These are phyloP conservation scores for Russula sp. DNA, from an alignment of 768 basidiomycete species.

Conservation along the genomic window DNA sequence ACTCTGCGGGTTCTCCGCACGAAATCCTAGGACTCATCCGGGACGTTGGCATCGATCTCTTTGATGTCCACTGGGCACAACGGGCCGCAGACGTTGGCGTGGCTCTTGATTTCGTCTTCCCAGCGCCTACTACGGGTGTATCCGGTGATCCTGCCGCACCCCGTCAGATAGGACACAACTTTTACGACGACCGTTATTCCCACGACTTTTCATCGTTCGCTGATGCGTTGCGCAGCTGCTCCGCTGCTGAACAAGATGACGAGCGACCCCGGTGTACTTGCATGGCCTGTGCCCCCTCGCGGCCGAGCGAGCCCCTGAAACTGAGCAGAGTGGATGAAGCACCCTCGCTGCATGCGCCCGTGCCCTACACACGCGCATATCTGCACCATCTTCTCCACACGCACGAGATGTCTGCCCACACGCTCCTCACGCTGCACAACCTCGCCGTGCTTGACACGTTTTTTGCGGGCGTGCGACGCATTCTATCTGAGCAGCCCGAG, in stretches of 20 bases:
- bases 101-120: conserved; percentile 75
- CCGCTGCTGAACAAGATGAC: conserved; percentile 28
- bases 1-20: conserved; percentile 53
- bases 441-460: conserved; percentile 59
- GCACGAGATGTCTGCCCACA: conserved; percentile 85
- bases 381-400: conserved; percentile 80
- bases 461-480: conserved; percentile 47
- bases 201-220: conserved; percentile 55
- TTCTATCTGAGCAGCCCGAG: conserved; percentile 23
- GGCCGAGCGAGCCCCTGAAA: conserved; percentile 11
- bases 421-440: conserved; percentile 71
- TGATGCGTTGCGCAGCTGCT: conserved; percentile 35
- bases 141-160: conserved; percentile 21
- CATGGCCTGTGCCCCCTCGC: conserved; percentile 26
- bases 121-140: conserved; percentile 26
- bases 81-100: conserved; percentile 61
- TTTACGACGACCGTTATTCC: conserved; percentile 53
- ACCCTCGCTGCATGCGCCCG: conserved; percentile 30
- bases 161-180: conserved; percentile 58
- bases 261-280: conserved; percentile 31
- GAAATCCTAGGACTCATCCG: conserved; percentile 62
- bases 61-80: conserved; percentile 69
- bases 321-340: conserved; percentile 22
- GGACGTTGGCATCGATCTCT: conserved; percentile 64
- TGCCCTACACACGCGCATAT: conserved; percentile 50